Conservation (phyloP, 164 flowering plant genomes). For the Magnolia changhungtana region DNA sequence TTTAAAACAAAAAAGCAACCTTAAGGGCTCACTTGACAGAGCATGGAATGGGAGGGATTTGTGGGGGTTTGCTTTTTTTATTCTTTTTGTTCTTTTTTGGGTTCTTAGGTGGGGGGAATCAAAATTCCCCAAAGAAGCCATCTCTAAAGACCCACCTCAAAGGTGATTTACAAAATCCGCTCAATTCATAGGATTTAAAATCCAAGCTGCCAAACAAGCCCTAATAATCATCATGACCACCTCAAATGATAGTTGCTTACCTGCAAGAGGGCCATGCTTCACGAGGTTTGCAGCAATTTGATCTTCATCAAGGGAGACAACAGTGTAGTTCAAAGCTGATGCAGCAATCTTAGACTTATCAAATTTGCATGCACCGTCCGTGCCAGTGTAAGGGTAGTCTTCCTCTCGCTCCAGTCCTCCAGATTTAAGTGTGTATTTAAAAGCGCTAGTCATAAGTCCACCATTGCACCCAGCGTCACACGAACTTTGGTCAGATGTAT, state of each 20-base stretch:
- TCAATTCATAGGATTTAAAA: too few species aligned
- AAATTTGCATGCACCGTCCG: slow-evolving; percentile 78
- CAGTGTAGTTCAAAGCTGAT: slow-evolving; percentile 81
- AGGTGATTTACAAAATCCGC: too few species aligned
- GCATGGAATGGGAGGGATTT: too few species aligned
- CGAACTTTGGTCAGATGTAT: slow-evolving; percentile 62
- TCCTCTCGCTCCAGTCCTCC: slow-evolving; percentile 93
- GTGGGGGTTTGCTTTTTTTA: too few species aligned
- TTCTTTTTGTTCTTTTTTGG: too few species aligned
- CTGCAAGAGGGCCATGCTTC: slow-evolving; percentile 91
- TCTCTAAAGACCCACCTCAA: too few species aligned
- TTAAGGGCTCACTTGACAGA: too few species aligned
- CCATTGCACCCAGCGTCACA: slow-evolving; percentile 96
- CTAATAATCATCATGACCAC: neutral
- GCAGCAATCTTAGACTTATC: slow-evolving; percentile 86
- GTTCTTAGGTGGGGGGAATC: too few species aligned
- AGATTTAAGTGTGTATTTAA: slow-evolving; percentile 78
- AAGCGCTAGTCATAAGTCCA: slow-evolving; percentile 94
- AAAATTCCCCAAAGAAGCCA: too few species aligned
- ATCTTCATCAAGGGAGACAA: slow-evolving; percentile 86
- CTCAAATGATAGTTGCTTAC: slow-evolving; percentile 24
- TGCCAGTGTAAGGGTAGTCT: slow-evolving; percentile 94
- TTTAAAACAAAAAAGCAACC: too few species aligned
- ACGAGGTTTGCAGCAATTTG: slow-evolving; percentile 97
- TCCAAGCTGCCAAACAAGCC: too few species aligned